Base-by-base conservation (phyloP, 148 eudicot genomes). In the Cornus kousa region DNA sequence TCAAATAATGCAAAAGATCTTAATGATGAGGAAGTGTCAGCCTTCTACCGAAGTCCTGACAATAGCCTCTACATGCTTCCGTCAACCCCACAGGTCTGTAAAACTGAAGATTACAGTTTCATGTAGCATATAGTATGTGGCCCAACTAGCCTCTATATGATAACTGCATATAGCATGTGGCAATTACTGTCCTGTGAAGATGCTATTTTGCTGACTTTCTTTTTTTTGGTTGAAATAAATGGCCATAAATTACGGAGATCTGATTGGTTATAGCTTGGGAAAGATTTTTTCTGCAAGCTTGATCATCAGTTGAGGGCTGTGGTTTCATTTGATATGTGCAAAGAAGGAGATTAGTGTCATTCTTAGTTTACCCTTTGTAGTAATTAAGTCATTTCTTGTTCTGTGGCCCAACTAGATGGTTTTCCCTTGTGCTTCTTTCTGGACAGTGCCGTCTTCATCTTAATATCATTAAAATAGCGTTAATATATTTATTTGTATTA, bases 51-150 rank as follows among this genome's bases (percentile, higher is more conserved):
- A 82, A 84, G 95, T 80, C 99, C 95, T 73, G 98, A 96, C 80
- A 96, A 91, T 77, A 96, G 90, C 82, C 89, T 91, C 48, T 96
- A 96, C 88, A 94, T 94, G 99, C 94, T 96, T 84, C 99, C 99
- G 40, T 88, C 97, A 77, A 92, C 92, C 81, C 95, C 97, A 50
- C 98, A 96, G 99, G 99, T 96, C 73, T 53, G 22, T 70, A 59
- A 43, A 37, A 65, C 65, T 31, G 70, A 79, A 39, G 53, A 19
- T 60, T 46, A 60, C 72, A 23, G 39, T 80, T 55, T 43, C 32
- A 9, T 70, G 22, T 19, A 55, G 66, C 16, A 46, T 46, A 19
- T n/a, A 28, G 43, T 67, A 16, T 46, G 28, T 76, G 24, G 64
- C 11, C 28, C 28, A 28, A 28, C 28, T 28, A 28, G 28, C 28